phyloP scores from a whole-genome alignment of 192 early-diverging fungal genomes.

The Lobulomyces angularis region DNA sequence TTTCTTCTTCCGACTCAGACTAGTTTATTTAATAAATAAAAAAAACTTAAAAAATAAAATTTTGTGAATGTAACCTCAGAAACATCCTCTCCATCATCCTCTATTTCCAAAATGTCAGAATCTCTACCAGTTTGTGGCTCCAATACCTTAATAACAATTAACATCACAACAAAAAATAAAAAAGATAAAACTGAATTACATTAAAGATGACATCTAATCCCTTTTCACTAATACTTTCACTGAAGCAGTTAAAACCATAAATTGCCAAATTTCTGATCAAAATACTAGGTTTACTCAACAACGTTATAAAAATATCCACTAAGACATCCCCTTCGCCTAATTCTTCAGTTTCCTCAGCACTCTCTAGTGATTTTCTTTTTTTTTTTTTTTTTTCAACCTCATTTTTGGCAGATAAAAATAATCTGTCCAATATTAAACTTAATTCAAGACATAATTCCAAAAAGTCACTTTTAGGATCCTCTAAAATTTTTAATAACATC shows the following conservation, averaged over 20 bases:
- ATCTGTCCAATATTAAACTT: no score
- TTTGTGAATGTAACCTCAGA: constrained; percentile 31
- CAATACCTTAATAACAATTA: not conserved
- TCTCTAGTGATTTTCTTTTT: constrained; percentile 17
- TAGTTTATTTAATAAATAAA: constrained; percentile 32
- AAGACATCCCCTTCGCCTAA: constrained; percentile 83
- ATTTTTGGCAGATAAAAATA: no score
- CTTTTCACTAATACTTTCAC: constrained; percentile 56
- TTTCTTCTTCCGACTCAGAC: constrained; percentile 26
- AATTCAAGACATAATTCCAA: no score
- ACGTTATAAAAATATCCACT: constrained; percentile 78
- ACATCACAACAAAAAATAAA: not conserved
- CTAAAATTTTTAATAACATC: no score
- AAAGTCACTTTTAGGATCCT: no score
- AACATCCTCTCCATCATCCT: constrained; percentile 38
- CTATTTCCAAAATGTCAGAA: constrained; percentile 13
- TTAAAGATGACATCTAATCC: constrained; percentile 63
- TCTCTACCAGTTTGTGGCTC: constrained; percentile 1
- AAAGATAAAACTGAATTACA: constrained; percentile 23
- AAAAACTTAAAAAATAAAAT: no score
- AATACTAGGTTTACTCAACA: constrained; percentile 72
- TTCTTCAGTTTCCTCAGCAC: constrained; percentile 43
- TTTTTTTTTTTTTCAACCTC: constrained; percentile 27
- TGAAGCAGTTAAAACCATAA: constrained; percentile 76
- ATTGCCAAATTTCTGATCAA: constrained; percentile 62